phyloP scores from a whole-genome alignment of 1,284 basidiomycete species.

The Melampsora larici-populina region DNA sequence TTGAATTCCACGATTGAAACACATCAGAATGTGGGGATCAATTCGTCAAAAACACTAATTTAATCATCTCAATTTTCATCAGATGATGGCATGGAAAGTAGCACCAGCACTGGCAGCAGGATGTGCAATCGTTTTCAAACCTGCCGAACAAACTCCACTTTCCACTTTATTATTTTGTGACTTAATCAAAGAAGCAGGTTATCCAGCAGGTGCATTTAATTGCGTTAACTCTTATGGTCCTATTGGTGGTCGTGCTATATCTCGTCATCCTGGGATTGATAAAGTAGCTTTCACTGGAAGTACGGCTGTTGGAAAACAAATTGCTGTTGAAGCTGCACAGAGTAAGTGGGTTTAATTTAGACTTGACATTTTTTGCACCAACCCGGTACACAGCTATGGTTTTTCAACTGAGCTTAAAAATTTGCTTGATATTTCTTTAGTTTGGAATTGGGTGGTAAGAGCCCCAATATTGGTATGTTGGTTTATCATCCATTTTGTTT shows the following conservation, averaged over 20 bases:
- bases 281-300: slow-evolving; percentile 63
- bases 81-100: slow-evolving; percentile 75
- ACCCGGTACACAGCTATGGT: no score
- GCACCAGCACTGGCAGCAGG: slow-evolving; percentile 80
- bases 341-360: slow-evolving; percentile 88
- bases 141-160: slow-evolving; percentile 85
- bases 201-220: slow-evolving; percentile 90
- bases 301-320: slow-evolving; percentile 75
- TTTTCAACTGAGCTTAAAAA: no score
- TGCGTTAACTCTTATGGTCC: slow-evolving; percentile 67
- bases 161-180: slow-evolving; percentile 59
- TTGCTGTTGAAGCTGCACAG: slow-evolving; percentile 77
- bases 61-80: slow-evolving; percentile 55
- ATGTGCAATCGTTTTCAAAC: slow-evolving; percentile 77
- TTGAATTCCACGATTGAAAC: background rate
- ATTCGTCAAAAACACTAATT: background rate
- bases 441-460: slow-evolving; percentile 82
- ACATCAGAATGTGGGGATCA: slow-evolving; percentile 47
- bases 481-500: no score
- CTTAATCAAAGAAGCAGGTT: slow-evolving; percentile 64
- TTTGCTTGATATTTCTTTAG: no score
- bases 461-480: slow-evolving; percentile 63
- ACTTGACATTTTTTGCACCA: slow-evolving; percentile 54
- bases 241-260: slow-evolving; percentile 77
- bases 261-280: slow-evolving; percentile 63